Conservation (phyloP, 192 early-diverging fungal species). For the Linnemannia hyalina region DNA sequence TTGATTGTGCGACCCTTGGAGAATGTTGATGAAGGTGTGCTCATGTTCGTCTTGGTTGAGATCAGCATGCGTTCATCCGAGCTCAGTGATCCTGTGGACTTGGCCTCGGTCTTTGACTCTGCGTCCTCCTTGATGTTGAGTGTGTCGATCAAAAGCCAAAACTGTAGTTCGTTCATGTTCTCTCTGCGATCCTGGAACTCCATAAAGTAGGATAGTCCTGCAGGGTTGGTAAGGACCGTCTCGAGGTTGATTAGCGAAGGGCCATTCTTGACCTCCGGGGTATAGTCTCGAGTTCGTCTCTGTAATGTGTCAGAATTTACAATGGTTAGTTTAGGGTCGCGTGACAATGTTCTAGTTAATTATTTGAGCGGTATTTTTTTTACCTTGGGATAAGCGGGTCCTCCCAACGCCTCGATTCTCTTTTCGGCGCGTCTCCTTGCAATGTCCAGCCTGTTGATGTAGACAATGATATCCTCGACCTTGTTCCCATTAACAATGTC, state of each 20-base stretch:
- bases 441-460: constrained; percentile 79
- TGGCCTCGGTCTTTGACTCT: background rate
- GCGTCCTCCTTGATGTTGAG: constrained; percentile 55
- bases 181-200: constrained; percentile 85
- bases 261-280: constrained; percentile 20
- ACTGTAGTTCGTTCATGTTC: constrained; percentile 73
- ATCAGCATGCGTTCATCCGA: constrained; percentile 11
- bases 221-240: constrained; percentile 75
- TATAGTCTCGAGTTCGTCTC: constrained; percentile 22
- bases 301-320: background rate
- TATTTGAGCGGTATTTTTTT: background rate
- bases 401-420: constrained; percentile 68
- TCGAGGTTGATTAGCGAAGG: constrained; percentile 63
- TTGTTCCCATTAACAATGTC: constrained; percentile 87
- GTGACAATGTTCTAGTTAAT: too few species aligned
- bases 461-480: constrained; percentile 78
- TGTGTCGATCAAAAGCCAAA: constrained; percentile 82
- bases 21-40: constrained; percentile 24
- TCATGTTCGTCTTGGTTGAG: background rate
- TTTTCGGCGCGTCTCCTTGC: constrained; percentile 84
- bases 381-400: constrained; percentile 64
- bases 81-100: constrained; percentile 14
- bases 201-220: constrained; percentile 79
- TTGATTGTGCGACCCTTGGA: constrained; percentile 6
- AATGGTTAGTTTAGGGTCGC: background rate